Conservation (phyloP, 2,329 filamentous ascomycete genomes). For the Pseudogymnoascus sp. region DNA sequence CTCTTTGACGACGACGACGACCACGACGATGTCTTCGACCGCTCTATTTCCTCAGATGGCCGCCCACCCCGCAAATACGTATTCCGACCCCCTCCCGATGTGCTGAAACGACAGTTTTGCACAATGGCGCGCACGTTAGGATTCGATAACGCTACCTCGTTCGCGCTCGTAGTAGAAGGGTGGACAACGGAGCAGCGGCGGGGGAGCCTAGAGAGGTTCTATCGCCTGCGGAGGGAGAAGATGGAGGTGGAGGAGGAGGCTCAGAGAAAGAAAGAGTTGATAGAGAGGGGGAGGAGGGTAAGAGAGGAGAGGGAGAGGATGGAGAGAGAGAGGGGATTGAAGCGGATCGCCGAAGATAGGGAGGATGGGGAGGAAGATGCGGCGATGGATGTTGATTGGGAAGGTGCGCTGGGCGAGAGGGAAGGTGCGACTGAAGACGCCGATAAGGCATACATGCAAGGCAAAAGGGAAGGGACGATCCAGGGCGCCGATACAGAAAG, state of each 20-base stretch:
- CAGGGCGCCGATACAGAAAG: background rate
- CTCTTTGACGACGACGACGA: conserved; percentile 33
- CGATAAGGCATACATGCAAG: background rate
- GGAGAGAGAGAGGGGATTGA: background rate
- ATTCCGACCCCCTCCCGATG: conserved; percentile 58
- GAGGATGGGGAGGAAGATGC: background rate
- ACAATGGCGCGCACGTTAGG: conserved; percentile 77
- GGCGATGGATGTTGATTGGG: background rate
- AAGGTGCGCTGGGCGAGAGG: background rate
- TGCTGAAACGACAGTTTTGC: conserved; percentile 78
- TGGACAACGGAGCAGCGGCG: conserved; percentile 80
- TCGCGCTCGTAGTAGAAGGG: conserved; percentile 81
- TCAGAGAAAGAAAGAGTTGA: background rate
- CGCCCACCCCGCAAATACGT: conserved; percentile 26
- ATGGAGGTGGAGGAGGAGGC: conserved; percentile 5
- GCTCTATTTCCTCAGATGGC: conserved; percentile 12
- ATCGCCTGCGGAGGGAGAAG: conserved; percentile 46
- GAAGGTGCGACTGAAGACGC: background rate
- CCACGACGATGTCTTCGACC: conserved; percentile 32
- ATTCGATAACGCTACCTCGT: conserved; percentile 68
- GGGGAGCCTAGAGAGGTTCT: conserved; percentile 73
- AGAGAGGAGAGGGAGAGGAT: background rate
- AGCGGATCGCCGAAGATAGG: background rate
- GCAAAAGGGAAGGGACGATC: background rate
- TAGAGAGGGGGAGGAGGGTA: background rate